These are phyloP conservation scores for Kodamaea nitidulidarum DNA, from an alignment of 805 yeast genomes.

Conservation along the genomic window DNA sequence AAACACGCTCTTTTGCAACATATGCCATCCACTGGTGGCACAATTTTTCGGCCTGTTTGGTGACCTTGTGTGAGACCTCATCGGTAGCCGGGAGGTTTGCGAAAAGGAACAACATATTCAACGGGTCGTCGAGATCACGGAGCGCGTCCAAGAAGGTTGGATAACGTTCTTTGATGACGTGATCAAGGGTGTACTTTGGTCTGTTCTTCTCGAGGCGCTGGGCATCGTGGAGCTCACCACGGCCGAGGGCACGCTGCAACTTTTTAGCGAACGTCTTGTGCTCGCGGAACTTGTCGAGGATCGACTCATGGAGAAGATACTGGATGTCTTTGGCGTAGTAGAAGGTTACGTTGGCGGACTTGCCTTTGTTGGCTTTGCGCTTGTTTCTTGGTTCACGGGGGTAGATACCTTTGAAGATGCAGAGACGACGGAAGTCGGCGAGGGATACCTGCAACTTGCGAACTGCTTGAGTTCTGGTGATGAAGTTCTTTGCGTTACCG, in stretches of 20 bases:
- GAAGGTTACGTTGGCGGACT: slow-evolving; percentile 86
- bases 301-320: slow-evolving; percentile 92
- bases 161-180: slow-evolving; percentile 89
- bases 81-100: slow-evolving; percentile 94
- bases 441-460: slow-evolving; percentile 86
- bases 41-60: slow-evolving; percentile 81
- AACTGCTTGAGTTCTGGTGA: slow-evolving; percentile 93
- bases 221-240: slow-evolving; percentile 89
- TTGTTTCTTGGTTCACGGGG: slow-evolving; percentile 96
- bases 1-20: slow-evolving; percentile 75
- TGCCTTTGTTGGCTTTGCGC: slow-evolving; percentile 95
- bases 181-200: slow-evolving; percentile 83
- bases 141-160: slow-evolving; percentile 91
- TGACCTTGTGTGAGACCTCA: slow-evolving; percentile 70
- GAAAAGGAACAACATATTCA: slow-evolving; percentile 90
- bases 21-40: slow-evolving; percentile 95
- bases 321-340: slow-evolving; percentile 93
- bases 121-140: slow-evolving; percentile 91
- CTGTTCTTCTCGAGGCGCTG: slow-evolving; percentile 75
- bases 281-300: slow-evolving; percentile 84
- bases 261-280: slow-evolving; percentile 93
- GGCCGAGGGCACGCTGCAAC: slow-evolving; percentile 82
- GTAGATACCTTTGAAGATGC: slow-evolving; percentile 96
- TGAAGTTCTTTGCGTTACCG: slow-evolving; percentile 88
- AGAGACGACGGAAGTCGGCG: slow-evolving; percentile 94